A percentile compares a stretch with the other conserved stretches of the same genome.
phyloP scores from a whole-genome alignment of 352 stramenopile genomes.

The Globisporangium mamillatum region DNA sequence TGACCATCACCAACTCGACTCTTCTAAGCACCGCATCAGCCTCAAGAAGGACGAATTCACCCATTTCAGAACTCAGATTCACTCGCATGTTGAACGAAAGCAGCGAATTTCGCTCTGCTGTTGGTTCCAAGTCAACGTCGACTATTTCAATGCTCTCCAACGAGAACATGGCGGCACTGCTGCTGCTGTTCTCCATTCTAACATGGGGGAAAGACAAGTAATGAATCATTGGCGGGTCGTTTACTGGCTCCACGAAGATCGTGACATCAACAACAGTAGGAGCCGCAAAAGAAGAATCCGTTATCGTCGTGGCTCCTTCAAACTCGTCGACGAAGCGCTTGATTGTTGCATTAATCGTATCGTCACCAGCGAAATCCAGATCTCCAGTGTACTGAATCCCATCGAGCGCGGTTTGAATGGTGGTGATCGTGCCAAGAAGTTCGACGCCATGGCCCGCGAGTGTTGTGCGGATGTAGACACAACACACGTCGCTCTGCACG shows the following conservation, averaged over 20 bases:
- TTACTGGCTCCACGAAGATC: conserved; percentile 9
- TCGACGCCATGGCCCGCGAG: not conserved
- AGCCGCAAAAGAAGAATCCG: not conserved
- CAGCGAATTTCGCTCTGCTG: no score
- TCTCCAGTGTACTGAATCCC: conserved; percentile 18
- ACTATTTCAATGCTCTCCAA: conserved; percentile 8
- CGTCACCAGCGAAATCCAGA: conserved; percentile 18
- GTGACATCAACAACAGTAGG: not conserved
- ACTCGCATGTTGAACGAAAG: conserved; percentile 7
- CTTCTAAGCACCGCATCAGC: not conserved
- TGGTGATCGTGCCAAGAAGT: conserved; percentile 8
- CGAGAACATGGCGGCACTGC: not conserved
- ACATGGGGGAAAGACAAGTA: not conserved
- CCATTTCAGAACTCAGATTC: conserved; percentile 5
- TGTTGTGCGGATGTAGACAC: conserved; percentile 9
- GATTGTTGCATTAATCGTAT: conserved; percentile 12
- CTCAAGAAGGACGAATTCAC: conserved; percentile 7
- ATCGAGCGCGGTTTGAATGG: conserved; percentile 11
- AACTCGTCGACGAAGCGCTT: not conserved
- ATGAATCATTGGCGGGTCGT: conserved; percentile 16
- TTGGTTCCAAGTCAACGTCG: conserved; percentile 5
- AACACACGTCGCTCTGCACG: conserved; percentile 15
- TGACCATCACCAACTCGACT: not conserved
- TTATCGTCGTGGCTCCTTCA: not conserved
- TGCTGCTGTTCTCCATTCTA: not conserved